phyloP scores from a whole-genome alignment of 352 stramenopile species.

The Globisporangium uncinulatum region DNA sequence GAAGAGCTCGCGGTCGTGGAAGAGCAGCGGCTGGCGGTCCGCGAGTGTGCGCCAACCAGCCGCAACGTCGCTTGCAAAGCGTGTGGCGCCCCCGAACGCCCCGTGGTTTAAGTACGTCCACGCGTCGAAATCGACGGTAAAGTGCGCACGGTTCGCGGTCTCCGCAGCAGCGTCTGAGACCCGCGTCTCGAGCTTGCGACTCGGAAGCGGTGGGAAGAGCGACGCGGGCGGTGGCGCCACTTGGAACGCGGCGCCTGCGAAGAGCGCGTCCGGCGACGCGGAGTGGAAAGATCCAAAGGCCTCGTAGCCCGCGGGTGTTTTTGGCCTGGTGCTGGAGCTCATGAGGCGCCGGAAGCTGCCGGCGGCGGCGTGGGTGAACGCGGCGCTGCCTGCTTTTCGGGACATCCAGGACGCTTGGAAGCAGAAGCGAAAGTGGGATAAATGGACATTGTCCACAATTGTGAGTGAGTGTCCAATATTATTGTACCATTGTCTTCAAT shows the following conservation, averaged over 20 bases:
- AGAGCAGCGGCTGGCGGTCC: constrained; percentile 88
- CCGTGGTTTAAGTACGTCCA: constrained; percentile 96
- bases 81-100: constrained; percentile 84
- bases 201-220: constrained; percentile 20
- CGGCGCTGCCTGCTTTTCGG: no score
- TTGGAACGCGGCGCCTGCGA: constrained; percentile 18
- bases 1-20: constrained; percentile 92
- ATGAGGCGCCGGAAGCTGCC: background rate
- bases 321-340: background rate
- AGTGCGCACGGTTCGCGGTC: constrained; percentile 29
- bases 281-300: constrained; percentile 80
- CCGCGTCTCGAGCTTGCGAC: background rate
- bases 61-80: constrained; percentile 59
- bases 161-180: background rate
- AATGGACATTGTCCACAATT: no score
- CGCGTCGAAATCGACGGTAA: constrained; percentile 40
- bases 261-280: constrained; percentile 47
- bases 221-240: constrained; percentile 7
- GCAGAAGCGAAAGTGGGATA: no score
- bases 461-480: no score
- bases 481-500: no score
- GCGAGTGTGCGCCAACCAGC: constrained; percentile 68
- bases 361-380: background rate
- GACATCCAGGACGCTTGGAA: no score
- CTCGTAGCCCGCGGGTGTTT: constrained; percentile 38